phyloP scores from a whole-genome alignment of 2,329 filamentous ascomycete species.

The Aspergillus hortae region DNA sequence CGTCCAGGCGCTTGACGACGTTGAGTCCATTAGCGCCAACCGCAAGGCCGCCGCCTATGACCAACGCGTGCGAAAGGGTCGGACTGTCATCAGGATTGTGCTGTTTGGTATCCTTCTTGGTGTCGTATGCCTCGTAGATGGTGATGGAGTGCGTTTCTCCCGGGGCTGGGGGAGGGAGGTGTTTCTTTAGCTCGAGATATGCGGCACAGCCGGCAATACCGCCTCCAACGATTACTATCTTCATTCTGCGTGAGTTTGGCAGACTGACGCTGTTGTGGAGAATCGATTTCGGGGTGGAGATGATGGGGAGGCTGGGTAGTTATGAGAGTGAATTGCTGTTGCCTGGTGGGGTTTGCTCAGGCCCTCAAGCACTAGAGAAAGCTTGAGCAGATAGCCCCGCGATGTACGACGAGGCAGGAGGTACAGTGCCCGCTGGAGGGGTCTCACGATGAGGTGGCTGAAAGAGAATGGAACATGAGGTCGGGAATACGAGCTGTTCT shows the following conservation, averaged over 20 bases:
- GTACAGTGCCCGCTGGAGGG: too few relatives aligned
- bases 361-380: too few relatives aligned
- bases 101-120: conserved; percentile 20
- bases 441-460: too few relatives aligned
- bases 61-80: conserved; percentile 31
- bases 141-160: conserved; percentile 25
- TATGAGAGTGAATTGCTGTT: too few relatives aligned
- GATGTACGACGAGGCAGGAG: too few relatives aligned
- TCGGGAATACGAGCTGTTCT: too few relatives aligned
- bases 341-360: too few relatives aligned
- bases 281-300: too few relatives aligned
- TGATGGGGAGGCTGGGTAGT: too few relatives aligned
- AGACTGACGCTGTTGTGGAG: too few relatives aligned
- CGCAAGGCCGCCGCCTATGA: conserved; percentile 38
- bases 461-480: too few relatives aligned
- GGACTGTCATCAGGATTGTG: conserved; percentile 14
- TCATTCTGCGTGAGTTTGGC: conserved; percentile 26
- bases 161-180: conserved; percentile 26
- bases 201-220: conserved; percentile 40
- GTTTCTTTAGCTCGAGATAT: conserved; percentile 41
- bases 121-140: conserved; percentile 42
- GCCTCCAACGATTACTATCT: conserved; percentile 43
- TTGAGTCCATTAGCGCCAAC: conserved; percentile 39
- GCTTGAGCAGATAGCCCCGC: too few relatives aligned
- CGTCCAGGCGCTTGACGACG: conserved; percentile 36